Conservation (phyloP, 176 grass and related monocot genomes). For the Carex pumila region DNA sequence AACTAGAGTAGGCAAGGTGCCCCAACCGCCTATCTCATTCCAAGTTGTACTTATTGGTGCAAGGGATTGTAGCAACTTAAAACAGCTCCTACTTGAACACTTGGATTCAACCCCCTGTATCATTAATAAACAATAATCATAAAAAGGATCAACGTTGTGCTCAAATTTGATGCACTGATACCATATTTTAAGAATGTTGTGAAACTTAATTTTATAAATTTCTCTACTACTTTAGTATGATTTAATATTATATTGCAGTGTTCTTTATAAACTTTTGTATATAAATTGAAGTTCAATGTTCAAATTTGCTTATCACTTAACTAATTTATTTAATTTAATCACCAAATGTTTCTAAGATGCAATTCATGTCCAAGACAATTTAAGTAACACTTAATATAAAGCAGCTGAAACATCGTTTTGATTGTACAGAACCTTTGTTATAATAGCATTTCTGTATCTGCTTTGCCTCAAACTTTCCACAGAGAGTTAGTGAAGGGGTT, state of each 20-base stretch:
- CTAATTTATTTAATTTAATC: neutral
- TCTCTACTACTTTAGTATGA: neutral
- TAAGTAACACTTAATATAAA: neutral
- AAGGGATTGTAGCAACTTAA: too few relatives aligned
- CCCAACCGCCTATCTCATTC: conserved; percentile 53
- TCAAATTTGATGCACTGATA: too few relatives aligned
- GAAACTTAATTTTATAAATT: neutral
- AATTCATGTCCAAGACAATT: neutral
- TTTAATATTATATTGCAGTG: neutral
- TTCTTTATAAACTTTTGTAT: neutral
- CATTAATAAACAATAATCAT: too few relatives aligned
- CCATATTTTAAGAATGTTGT: neutral
- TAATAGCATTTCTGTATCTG: neutral
- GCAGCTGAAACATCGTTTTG: neutral
- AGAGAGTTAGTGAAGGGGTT: too few relatives aligned
- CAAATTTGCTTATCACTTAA: neutral
- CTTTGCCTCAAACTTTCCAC: neutral
- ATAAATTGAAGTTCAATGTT: neutral
- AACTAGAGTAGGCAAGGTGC: conserved; percentile 40
- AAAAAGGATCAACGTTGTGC: too few relatives aligned
- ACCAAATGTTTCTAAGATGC: neutral
- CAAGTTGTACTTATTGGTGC: neutral
- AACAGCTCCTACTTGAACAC: too few relatives aligned
- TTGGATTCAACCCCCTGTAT: too few relatives aligned
- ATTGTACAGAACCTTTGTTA: neutral